A percentile compares a stretch with the other conserved stretches of the same genome.
Evolutionary conservation across 2,329 filamentous ascomycete genomes (phyloP).

Genomic region (Cercospora sp.): DNA sequence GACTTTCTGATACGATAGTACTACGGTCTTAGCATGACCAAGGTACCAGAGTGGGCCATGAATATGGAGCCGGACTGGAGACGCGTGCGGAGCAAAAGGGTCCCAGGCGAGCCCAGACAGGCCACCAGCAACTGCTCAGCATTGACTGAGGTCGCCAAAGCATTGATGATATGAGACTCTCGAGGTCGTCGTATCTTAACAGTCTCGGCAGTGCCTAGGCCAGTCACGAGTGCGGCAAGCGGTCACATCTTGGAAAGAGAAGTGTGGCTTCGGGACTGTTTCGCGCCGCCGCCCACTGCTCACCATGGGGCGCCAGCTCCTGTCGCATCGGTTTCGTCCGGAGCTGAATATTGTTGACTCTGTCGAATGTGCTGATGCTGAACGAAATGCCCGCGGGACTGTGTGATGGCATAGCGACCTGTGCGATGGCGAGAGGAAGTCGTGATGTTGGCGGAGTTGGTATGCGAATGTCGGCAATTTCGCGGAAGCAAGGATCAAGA

Average conservation of each 20-base stretch:
- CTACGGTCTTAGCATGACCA: not conserved
- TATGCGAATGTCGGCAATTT: not conserved
- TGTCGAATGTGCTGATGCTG: not conserved
- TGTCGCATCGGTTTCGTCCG: not conserved
- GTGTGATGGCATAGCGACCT: not conserved
- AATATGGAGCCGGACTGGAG: not conserved
- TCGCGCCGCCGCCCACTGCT: not conserved
- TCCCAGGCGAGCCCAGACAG: too few species aligned
- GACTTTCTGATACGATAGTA: not conserved
- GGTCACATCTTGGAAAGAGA: too few species aligned
- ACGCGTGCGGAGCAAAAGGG: not conserved
- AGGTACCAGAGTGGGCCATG: not conserved
- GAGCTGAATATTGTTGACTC: too few species aligned
- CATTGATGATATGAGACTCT: too few species aligned
- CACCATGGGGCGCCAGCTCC: not conserved
- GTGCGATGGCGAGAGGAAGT: not conserved
- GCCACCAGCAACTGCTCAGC: too few species aligned
- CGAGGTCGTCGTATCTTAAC: too few species aligned
- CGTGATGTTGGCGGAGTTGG: not conserved
- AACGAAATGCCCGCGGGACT: not conserved
- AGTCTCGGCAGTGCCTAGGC: too few species aligned
- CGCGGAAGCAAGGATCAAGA: not conserved
- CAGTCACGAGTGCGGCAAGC: too few species aligned
- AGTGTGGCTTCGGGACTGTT: not conserved
- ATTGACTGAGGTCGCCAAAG: too few species aligned